Evolutionary conservation across 441 rosid genomes (phyloP).

Genomic region (Kokia cookei): DNA sequence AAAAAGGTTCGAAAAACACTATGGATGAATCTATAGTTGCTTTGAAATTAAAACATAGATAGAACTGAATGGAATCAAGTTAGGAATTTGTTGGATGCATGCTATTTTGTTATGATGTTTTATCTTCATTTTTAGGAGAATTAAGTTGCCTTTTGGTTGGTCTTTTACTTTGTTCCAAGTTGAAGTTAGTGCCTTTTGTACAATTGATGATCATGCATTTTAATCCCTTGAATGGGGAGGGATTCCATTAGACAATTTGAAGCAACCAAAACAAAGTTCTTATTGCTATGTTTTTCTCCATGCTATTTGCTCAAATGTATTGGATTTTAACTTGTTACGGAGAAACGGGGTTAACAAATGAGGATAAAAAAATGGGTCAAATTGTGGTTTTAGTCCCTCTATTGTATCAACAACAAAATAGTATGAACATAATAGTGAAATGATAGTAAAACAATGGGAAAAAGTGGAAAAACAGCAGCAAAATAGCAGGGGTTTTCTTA

Average conservation of each 20-base stretch:
- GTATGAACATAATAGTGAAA: no score
- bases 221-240: neutral
- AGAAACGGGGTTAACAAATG: neutral
- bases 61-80: conserved; percentile 15
- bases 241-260: neutral
- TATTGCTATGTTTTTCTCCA: neutral
- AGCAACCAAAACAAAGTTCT: neutral
- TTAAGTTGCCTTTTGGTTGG: conserved; percentile 11
- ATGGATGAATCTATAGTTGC: neutral
- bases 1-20: neutral
- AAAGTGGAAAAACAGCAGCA: no score
- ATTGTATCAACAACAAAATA: no score
- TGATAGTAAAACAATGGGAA: no score
- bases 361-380: no score
- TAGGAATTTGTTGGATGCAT: conserved; percentile 18
- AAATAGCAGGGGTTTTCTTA: no score
- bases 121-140: conserved; percentile 4
- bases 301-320: no score
- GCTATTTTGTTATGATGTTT: neutral
- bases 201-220: conserved; percentile 19
- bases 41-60: neutral
- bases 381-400: no score
- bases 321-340: neutral
- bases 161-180: conserved; percentile 13
- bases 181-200: conserved; percentile 20